Percentiles rank a stretch among this genome's conserved stretches.
Evolutionary conservation across 768 basidiomycete species (phyloP).

Genomic region (Leccinum olivaceopallidum): DNA sequence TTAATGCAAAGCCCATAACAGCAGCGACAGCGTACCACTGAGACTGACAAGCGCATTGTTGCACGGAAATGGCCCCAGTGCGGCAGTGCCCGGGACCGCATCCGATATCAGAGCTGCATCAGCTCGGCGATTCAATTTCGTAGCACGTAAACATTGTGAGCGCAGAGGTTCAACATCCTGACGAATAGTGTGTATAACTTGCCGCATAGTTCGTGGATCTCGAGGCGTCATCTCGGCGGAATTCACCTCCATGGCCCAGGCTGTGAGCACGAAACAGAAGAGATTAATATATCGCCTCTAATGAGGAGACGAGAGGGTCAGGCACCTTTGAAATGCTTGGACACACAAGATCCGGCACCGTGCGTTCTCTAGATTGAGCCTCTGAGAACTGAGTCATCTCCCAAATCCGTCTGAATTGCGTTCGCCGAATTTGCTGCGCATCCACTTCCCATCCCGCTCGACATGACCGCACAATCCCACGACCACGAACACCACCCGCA

Average conservation of each 20-base stretch:
- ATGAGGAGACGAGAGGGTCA: neutral
- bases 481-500: neutral
- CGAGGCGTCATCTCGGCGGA: neutral
- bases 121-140: neutral
- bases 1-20: neutral
- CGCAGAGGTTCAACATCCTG: neutral
- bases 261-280: neutral
- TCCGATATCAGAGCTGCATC: neutral
- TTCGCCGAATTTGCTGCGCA: neutral
- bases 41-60: constrained; percentile 8
- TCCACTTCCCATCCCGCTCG: neutral
- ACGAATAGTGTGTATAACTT: neutral
- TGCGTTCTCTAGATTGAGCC: no score
- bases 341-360: neutral
- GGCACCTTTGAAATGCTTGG: neutral
- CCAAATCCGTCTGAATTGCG: neutral
- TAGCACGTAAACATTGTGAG: neutral
- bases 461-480: neutral
- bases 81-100: no score
- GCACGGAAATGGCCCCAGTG: neutral
- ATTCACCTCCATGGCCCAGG: neutral
- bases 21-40: constrained; percentile 1
- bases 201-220: neutral
- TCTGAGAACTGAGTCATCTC: neutral
- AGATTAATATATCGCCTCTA: neutral